Evolutionary conservation across 305 asterid species (phyloP), one percentile per base, ranked within the genome.

Genomic region (Fraxinus latifolia): DNA sequence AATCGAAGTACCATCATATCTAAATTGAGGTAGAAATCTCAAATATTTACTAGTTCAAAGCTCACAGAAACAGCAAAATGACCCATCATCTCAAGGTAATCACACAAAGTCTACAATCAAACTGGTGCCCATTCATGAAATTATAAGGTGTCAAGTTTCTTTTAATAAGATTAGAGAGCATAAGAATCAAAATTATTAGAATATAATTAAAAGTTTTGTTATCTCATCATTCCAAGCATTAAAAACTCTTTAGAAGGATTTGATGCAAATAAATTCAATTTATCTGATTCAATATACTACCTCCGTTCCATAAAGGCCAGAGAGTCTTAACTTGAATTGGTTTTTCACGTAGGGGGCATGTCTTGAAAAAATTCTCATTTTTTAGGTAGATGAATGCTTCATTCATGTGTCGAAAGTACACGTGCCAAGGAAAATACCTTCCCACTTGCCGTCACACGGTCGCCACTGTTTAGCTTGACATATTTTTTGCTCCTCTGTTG

Each of bases 401-500:
- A 62, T 25, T 62, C 15, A 25, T 62, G 72, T 62, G 33, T 62
- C 23, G 21, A 14, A 80, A 77, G 78, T 37, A 81, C 33, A 77
- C 67, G 70, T 77, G 60, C 44, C 31, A 55, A 84, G 85, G 55
- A 87, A 74, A 34, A 47, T 91, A 95, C 98, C 99, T 94, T 95
- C 83, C 99, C 99, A 82, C 91, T 94, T 76, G 99, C 97, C 31
- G 94, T 94, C 82, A 95, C 97, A 4, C 97, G 97, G 6, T 95
- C 98, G 78, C 99, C 99, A 77, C 85, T 94, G 87, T 94, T 95
- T 81, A 95, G 91, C 91, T 95, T 95, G 90, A 95, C 42, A 47
- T 95, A 95, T 83, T 95, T 95, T 88, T 95, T 95, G 89, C 96
- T 85, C 91, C 98, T 90, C 99, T 95, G 97, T 83, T 60, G 84